These are phyloP conservation scores for Hyphopichia homilentoma DNA, from an alignment of 805 yeast genomes.

Conservation along the genomic window DNA sequence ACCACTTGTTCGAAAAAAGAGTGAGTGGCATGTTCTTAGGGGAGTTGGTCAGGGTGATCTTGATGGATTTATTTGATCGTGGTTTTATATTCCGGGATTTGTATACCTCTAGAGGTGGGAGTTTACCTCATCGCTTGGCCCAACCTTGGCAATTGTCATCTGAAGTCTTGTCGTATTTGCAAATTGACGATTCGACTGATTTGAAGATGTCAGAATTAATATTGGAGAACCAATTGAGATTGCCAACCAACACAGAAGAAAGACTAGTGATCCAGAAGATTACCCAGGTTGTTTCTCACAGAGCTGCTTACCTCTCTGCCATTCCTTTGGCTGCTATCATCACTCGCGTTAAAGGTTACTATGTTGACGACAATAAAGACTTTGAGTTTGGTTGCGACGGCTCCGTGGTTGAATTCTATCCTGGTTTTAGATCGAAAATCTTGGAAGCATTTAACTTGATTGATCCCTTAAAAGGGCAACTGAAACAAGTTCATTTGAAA, in stretches of 20 bases:
- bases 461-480: slow-evolving; percentile 70
- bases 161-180: slow-evolving; percentile 81
- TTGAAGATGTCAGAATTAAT: slow-evolving; percentile 68
- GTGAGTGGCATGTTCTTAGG: slow-evolving; percentile 92
- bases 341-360: slow-evolving; percentile 58
- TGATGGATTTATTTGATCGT: slow-evolving; percentile 62
- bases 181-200: slow-evolving; percentile 76
- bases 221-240: slow-evolving; percentile 60
- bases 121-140: slow-evolving; percentile 60
- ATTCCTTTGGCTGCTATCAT: slow-evolving; percentile 88
- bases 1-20: slow-evolving; percentile 89
- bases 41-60: slow-evolving; percentile 72
- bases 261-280: slow-evolving; percentile 68
- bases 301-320: slow-evolving; percentile 89
- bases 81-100: slow-evolving; percentile 58
- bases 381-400: slow-evolving; percentile 97
- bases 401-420: slow-evolving; percentile 88
- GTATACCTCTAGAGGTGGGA: slow-evolving; percentile 34
- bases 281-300: slow-evolving; percentile 74
- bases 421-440: slow-evolving; percentile 77
- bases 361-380: slow-evolving; percentile 47
- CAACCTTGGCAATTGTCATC: slow-evolving; percentile 78
- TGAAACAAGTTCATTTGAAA: slow-evolving; percentile 68
- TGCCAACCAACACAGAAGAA: slow-evolving; percentile 69
- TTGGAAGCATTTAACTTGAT: slow-evolving; percentile 73